Conservation (phyloP, 345 rosid species). For the Pistacia atlantica region DNA sequence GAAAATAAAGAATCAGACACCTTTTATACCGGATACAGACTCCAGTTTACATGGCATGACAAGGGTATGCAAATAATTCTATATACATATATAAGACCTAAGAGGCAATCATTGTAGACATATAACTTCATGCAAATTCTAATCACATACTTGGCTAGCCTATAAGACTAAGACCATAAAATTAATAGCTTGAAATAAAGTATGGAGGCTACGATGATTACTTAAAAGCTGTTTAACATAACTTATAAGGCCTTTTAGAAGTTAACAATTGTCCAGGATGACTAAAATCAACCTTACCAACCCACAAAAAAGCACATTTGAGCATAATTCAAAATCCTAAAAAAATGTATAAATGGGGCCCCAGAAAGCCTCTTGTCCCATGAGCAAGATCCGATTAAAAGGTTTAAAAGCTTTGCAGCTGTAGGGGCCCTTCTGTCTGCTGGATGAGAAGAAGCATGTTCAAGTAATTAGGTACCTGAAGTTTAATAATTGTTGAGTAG, state of each 20-base stretch:
- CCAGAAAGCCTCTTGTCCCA: not conserved
- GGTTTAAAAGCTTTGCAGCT: not conserved
- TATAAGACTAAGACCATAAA: not conserved
- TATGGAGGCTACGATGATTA: not conserved
- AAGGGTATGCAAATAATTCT: slow-evolving; percentile 1
- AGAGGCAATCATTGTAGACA: not conserved
- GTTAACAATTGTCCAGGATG: slow-evolving; percentile 5
- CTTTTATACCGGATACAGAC: not conserved
- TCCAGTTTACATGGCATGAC: slow-evolving; percentile 13
- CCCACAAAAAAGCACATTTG: not conserved
- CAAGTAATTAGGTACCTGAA: slow-evolving; percentile 57
- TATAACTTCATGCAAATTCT: not conserved
- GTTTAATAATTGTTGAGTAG: slow-evolving; percentile 75
- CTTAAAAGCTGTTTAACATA: not conserved
- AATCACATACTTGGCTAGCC: not conserved
- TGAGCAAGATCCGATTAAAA: not conserved
- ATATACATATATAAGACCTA: not conserved
- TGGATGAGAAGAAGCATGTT: slow-evolving; percentile 15
- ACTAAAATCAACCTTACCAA: not conserved
- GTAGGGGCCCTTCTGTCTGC: not conserved
- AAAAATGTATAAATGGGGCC: not conserved
- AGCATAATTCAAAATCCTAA: not conserved
- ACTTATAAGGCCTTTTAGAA: not conserved
- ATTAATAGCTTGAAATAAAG: not conserved
- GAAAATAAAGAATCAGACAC: not conserved